A percentile compares a stretch with the other conserved stretches of the same genome.
Evolutionary conservation across 2,329 filamentous ascomycete species (phyloP).

Genomic region (Exophiala alcalophila): DNA sequence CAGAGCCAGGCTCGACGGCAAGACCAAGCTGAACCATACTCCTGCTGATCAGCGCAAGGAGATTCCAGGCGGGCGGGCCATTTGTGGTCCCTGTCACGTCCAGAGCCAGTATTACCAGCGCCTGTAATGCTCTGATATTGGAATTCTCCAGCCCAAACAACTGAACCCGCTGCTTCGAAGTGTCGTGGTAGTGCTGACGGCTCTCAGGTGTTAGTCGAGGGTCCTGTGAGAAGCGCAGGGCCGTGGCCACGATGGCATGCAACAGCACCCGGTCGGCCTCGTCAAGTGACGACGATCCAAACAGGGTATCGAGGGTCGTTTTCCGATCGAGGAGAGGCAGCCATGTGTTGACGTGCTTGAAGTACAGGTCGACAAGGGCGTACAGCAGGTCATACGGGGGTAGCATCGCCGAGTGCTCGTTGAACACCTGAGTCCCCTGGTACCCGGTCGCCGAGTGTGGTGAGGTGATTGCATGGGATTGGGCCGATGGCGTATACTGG

Average conservation of each 20-base stretch:
- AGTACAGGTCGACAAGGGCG: slow-evolving; percentile 70
- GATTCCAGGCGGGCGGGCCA: slow-evolving; percentile 87
- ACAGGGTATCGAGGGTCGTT: slow-evolving; percentile 75
- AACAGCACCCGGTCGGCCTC: slow-evolving; percentile 79
- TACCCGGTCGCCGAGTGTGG: slow-evolving; percentile 26
- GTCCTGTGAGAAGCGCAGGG: slow-evolving; percentile 79
- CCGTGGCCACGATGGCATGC: slow-evolving; percentile 85
- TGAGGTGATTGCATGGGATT: slow-evolving; percentile 28
- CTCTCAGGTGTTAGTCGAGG: slow-evolving; percentile 68
- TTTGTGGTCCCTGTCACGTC: slow-evolving; percentile 85
- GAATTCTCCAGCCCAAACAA: slow-evolving; percentile 87
- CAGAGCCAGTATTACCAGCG: slow-evolving; percentile 79
- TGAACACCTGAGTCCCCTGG: slow-evolving; percentile 21
- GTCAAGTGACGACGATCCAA: slow-evolving; percentile 66
- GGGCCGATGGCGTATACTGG: slow-evolving; percentile 27
- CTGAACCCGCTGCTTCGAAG: slow-evolving; percentile 80
- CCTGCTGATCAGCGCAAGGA: slow-evolving; percentile 82
- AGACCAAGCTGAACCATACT: slow-evolving; percentile 85
- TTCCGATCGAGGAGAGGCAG: slow-evolving; percentile 87
- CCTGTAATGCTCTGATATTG: slow-evolving; percentile 82
- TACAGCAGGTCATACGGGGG: slow-evolving; percentile 74
- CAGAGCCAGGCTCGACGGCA: slow-evolving; percentile 76
- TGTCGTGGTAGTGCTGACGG: slow-evolving; percentile 70
- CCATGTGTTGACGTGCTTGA: slow-evolving; percentile 78
- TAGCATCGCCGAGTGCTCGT: slow-evolving; percentile 45